phyloP scores from a whole-genome alignment of 2,329 filamentous ascomycete species.

The Bimuria novae-zelandiae region DNA sequence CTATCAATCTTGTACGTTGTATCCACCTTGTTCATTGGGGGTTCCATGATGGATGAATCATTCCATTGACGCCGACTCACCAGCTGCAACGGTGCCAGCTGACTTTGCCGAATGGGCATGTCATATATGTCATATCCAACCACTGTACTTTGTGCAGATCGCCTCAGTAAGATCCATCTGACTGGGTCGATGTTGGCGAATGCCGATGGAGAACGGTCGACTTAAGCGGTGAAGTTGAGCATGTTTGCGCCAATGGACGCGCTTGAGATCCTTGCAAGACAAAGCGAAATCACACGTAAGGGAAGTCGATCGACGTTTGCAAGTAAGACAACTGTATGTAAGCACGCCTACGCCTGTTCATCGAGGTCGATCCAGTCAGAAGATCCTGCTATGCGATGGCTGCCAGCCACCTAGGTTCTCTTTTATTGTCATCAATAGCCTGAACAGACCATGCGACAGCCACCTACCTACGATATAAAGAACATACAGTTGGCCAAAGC shows the following conservation, averaged over 20 bases:
- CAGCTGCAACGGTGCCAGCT: slow-evolving; percentile 8
- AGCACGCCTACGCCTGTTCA: slow-evolving; percentile 6
- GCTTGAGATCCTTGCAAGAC: slow-evolving; percentile 7
- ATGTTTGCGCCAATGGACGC: slow-evolving; percentile 2
- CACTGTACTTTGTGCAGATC: slow-evolving; percentile 2
- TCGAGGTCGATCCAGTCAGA: not conserved
- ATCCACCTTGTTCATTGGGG: slow-evolving; percentile 12
- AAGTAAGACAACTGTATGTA: not conserved
- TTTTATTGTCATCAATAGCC: not conserved
- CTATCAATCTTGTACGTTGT: slow-evolving; percentile 16
- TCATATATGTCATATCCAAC: slow-evolving; percentile 13
- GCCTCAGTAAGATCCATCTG: slow-evolving; percentile 2
- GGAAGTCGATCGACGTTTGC: not conserved
- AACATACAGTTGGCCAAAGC: too few relatives aligned
- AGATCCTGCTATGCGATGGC: not conserved
- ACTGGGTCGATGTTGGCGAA: slow-evolving; percentile 6
- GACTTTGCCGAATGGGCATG: slow-evolving; percentile 1
- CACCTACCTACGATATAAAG: too few relatives aligned
- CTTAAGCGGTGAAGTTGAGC: slow-evolving; percentile 6
- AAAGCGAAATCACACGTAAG: not conserved
- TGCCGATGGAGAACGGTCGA: not conserved
- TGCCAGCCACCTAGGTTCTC: not conserved
- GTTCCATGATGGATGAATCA: slow-evolving; percentile 10
- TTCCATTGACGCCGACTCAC: slow-evolving; percentile 12
- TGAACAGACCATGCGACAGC: not conserved